Percentiles rank a stretch among this genome's conserved stretches.
Evolutionary conservation across 2,329 filamentous ascomycete species (phyloP).

Genomic region (Chrysoporthe cubensis): DNA sequence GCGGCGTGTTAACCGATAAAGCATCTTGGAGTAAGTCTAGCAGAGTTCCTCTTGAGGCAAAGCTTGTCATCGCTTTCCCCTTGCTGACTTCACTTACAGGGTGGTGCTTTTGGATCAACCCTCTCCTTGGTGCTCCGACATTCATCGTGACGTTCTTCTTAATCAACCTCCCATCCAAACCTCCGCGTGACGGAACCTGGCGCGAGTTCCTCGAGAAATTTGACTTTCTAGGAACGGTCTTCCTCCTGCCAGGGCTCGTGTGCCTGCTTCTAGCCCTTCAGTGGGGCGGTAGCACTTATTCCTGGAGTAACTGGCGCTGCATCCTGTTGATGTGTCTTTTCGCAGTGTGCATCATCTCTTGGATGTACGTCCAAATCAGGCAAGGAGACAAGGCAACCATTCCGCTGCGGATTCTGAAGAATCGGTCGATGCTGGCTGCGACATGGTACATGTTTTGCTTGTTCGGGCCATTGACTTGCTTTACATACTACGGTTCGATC

Average conservation of each 20-base stretch:
- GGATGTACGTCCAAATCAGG: constrained; percentile 1
- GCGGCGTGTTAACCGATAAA: constrained; percentile 11
- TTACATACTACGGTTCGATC: constrained; percentile 39
- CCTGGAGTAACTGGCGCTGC: constrained; percentile 35
- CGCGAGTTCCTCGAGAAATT: constrained; percentile 7
- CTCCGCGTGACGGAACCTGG: neutral
- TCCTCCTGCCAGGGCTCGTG: constrained; percentile 39
- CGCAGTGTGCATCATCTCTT: constrained; percentile 37
- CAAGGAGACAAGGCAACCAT: constrained; percentile 36
- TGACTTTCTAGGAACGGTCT: constrained; percentile 28
- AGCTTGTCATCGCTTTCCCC: neutral
- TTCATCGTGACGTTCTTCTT: constrained; percentile 2
- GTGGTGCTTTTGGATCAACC: constrained; percentile 14
- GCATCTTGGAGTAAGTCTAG: constrained; percentile 4
- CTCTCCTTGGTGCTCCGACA: neutral
- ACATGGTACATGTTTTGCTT: constrained; percentile 38
- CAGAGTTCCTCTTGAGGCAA: neutral
- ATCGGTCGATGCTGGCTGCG: constrained; percentile 30
- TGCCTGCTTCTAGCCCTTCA: constrained; percentile 51
- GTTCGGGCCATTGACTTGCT: constrained; percentile 29
- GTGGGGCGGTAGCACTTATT: constrained; percentile 42
- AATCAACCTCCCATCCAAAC: neutral
- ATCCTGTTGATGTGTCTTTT: constrained; percentile 43
- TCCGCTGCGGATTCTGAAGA: constrained; percentile 32
- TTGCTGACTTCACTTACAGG: neutral